Conservation (phyloP, 2,329 filamentous ascomycete genomes). For the Fusarium liriodendri region DNA sequence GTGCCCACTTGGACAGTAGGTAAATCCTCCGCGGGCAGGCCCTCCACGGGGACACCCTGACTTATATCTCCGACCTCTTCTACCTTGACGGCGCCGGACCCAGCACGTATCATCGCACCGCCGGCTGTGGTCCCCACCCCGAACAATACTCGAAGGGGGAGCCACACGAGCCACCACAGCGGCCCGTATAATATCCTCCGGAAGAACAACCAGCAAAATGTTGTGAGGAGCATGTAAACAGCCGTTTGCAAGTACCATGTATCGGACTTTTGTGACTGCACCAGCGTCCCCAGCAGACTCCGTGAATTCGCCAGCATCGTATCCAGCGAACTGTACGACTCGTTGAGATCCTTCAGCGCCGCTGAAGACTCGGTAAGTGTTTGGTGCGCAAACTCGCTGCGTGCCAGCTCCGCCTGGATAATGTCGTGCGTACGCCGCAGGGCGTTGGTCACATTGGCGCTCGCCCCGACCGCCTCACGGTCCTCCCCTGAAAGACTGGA, state of each 20-base stretch:
- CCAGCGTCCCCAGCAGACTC: slow-evolving; percentile 80
- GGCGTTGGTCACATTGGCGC: slow-evolving; percentile 84
- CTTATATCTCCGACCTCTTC: slow-evolving; percentile 43
- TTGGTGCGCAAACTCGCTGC: slow-evolving; percentile 90
- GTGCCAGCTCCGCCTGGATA: slow-evolving; percentile 85
- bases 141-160: slow-evolving; percentile 78
- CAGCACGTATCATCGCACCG: slow-evolving; percentile 58
- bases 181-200: slow-evolving; percentile 89
- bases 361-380: slow-evolving; percentile 86
- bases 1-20: slow-evolving; percentile 61
- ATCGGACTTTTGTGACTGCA: slow-evolving; percentile 93
- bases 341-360: slow-evolving; percentile 82
- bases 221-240: slow-evolving; percentile 82
- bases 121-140: slow-evolving; percentile 68
- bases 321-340: slow-evolving; percentile 84
- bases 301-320: slow-evolving; percentile 79
- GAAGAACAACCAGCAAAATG: slow-evolving; percentile 87
- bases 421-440: slow-evolving; percentile 87
- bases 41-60: slow-evolving; percentile 47
- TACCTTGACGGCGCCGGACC: slow-evolving; percentile 40
- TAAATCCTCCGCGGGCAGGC: slow-evolving; percentile 55
- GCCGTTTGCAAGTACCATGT: slow-evolving; percentile 97
- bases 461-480: slow-evolving; percentile 79
- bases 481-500: slow-evolving; percentile 69
- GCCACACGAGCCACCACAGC: slow-evolving; percentile 87